A percentile compares a stretch with the other conserved stretches of the same genome.
phyloP scores from a whole-genome alignment of 148 eudicot genomes.

The Limonium bicolor region DNA sequence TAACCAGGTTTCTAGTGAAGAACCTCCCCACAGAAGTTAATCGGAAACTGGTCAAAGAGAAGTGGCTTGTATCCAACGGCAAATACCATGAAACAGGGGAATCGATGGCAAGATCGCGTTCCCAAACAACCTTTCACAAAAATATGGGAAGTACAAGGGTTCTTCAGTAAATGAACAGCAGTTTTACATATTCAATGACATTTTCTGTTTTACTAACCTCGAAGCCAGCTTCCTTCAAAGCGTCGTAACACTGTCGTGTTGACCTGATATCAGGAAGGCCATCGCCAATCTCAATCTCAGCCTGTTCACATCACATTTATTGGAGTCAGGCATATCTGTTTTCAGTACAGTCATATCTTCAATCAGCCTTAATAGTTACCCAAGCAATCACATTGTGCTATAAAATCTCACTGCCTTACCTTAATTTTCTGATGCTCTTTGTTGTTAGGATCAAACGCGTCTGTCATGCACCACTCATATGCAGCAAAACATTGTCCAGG shows the following conservation, averaged over 20 bases:
- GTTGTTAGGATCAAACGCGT: conserved; percentile 57
- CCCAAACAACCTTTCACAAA: conserved; percentile 51
- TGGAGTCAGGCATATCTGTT: background rate
- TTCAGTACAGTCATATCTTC: no score
- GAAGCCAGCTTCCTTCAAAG: conserved; percentile 80
- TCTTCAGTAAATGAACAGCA: background rate
- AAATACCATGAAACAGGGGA: conserved; percentile 91
- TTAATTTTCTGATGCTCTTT: conserved; percentile 73
- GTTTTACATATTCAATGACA: background rate
- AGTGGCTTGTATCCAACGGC: conserved; percentile 64
- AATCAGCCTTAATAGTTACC: no score
- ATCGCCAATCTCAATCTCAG: conserved; percentile 84
- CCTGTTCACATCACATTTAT: conserved; percentile 17
- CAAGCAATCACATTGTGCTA: background rate
- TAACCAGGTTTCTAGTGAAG: conserved; percentile 63
- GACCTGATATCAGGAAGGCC: conserved; percentile 86
- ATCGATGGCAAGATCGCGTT: conserved; percentile 58
- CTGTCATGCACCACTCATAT: conserved; percentile 94
- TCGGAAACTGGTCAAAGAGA: conserved; percentile 68
- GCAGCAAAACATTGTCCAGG: conserved; percentile 93
- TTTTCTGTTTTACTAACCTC: conserved; percentile 38
- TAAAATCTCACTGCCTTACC: conserved; percentile 20
- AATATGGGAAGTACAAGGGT: background rate
- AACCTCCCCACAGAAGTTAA: conserved; percentile 77
- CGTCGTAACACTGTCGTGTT: conserved; percentile 65